Conservation (phyloP, 495 filamentous ascomycete genomes). For the Aspergillus homomorphus region DNA sequence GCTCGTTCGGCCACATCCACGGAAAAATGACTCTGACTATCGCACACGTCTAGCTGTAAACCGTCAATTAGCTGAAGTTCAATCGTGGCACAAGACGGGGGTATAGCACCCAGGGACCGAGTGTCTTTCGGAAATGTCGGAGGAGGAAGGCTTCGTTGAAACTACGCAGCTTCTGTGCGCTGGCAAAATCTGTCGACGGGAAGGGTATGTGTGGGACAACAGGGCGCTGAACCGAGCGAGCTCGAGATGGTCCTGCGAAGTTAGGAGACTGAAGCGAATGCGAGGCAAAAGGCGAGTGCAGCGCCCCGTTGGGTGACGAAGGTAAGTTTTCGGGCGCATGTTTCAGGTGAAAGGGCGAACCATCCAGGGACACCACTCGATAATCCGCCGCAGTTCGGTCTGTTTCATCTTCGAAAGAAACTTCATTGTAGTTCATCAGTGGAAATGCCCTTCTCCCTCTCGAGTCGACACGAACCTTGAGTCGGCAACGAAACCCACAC, state of each 20-base stretch:
- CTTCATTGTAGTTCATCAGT: conserved; percentile 15
- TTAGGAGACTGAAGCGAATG: conserved; percentile 16
- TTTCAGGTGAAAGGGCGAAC: conserved; percentile 19
- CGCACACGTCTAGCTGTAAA: conserved; percentile 37
- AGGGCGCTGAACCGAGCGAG: conserved; percentile 15
- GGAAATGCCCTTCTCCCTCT: background rate
- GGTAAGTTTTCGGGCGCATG: conserved; percentile 29
- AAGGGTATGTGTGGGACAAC: conserved; percentile 20
- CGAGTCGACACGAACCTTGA: conserved; percentile 24
- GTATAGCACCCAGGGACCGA: conserved; percentile 37
- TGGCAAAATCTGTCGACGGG: conserved; percentile 20
- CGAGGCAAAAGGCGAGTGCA: conserved; percentile 18
- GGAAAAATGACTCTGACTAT: conserved; percentile 36
- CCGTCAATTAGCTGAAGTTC: conserved; percentile 1
- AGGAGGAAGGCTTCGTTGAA: conserved; percentile 43
- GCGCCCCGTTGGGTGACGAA: conserved; percentile 28
- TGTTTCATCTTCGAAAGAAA: conserved; percentile 44
- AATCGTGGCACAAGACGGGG: background rate
- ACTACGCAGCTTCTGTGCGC: conserved; percentile 26
- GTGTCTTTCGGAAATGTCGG: conserved; percentile 36
- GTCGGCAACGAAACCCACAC: conserved; percentile 34
- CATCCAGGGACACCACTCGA: conserved; percentile 28
- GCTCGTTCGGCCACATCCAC: conserved; percentile 36
- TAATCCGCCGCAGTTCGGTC: conserved; percentile 43
- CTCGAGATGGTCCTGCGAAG: conserved; percentile 14